A percentile compares a stretch with the other conserved stretches of the same genome.
Conservation (phyloP, 2,329 filamentous ascomycete species). For the Aspergillus japonicus region DNA sequence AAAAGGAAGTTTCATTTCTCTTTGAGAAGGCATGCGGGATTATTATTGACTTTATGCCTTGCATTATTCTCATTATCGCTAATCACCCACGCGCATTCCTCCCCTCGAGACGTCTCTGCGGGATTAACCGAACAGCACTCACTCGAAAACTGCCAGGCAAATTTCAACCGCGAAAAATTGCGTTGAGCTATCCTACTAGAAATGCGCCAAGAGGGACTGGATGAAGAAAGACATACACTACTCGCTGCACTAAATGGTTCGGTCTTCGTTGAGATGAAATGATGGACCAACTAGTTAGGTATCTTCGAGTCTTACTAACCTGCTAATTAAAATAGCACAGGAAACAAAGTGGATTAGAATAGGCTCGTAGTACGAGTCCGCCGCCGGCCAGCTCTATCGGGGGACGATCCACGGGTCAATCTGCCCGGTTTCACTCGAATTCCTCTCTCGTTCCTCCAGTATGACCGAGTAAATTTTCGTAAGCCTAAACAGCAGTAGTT, state of each 20-base stretch:
- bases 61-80: not conserved
- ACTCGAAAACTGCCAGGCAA: not conserved
- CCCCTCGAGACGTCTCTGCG: not conserved
- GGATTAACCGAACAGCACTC: not conserved
- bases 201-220: not conserved
- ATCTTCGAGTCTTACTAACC: not conserved
- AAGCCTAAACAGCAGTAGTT: not conserved
- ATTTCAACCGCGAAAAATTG: not conserved
- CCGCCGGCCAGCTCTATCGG: not conserved
- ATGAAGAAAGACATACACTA: not conserved
- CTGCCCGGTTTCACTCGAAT: constrained; percentile 5
- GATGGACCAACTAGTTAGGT: not conserved
- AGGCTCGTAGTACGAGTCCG: not conserved
- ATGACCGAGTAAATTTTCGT: not conserved
- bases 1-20: not conserved
- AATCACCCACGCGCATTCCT: not conserved
- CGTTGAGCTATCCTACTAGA: not conserved
- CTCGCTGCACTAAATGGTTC: not conserved
- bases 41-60: not conserved
- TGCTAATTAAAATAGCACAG: not conserved
- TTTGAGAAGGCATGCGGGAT: not conserved
- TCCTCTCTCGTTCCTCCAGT: not conserved
- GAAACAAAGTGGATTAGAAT: not conserved
- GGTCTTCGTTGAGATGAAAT: not conserved
- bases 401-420: constrained; percentile 5